Evolutionary conservation across 2,329 filamentous ascomycete species (phyloP), one percentile per base, ranked within the genome.

Genomic region (Lojkania enalia): DNA sequence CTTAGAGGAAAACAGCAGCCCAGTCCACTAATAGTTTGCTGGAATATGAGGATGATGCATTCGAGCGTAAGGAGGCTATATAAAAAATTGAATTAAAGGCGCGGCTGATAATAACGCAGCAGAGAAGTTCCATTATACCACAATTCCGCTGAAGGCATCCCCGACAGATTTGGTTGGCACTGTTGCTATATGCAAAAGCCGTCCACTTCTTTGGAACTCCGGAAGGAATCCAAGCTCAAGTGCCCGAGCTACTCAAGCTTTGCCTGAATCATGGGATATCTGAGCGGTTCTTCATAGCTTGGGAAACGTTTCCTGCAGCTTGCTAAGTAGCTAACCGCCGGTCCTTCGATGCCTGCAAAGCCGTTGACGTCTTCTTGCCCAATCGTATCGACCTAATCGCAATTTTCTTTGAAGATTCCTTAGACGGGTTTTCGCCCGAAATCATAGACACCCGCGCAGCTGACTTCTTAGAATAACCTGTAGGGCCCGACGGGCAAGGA

Each of bases 311-410:
- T 5, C 58, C 58, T n/a, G 40, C 44, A 12, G 30, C 52, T 3
- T 60, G 57, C 16, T 42, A 29, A 12, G 21, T 25, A 7, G n/a
- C 27, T 3, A 54, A 52, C 27, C 39, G 33, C 3, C 25, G 40
- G 5, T n/a, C 55, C 23, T 16, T 48, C 1, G 18, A 48, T 21
- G 55, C 58, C 3, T 54, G 49, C 33, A 47, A 46, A 16, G 25
- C 54, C 3, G 57, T 59, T 18, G 49, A 58, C 31, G 45, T 62
- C 5, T 58, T 60, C 44, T 62, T 55, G 21, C 57, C 57, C 3
- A 62, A 62, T 42, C 57, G 60, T 37, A 23, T 60, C 18, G 57
- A 62, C 42, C 21, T 58, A 3, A 19, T 36, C 2, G 44, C 42
- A 1, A n/a, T 62, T 5, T 56, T 58, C 16, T 33, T 19, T 12